These are phyloP conservation scores for Exophiala phaeomuriformis DNA, from an alignment of 2,329 filamentous ascomycete species.

Conservation along the genomic window DNA sequence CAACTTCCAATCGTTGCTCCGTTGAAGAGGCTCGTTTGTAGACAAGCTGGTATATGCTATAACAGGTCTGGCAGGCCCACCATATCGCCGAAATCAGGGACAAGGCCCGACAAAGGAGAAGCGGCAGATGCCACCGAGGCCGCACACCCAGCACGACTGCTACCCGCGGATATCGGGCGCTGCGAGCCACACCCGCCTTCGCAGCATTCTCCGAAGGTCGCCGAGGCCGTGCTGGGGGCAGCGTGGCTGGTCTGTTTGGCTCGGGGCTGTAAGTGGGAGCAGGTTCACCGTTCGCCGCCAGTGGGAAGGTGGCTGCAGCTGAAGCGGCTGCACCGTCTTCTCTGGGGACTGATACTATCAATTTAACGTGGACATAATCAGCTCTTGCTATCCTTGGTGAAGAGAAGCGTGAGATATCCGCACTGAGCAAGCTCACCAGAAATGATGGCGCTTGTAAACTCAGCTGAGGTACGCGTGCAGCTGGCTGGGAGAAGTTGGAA, in stretches of 20 bases:
- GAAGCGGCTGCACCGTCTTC: slow-evolving; percentile 22
- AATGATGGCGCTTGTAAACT: too few relatives aligned
- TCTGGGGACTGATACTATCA: not conserved
- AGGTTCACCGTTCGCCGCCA: slow-evolving; percentile 18
- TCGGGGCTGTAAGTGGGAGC: slow-evolving; percentile 13
- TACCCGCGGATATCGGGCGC: slow-evolving; percentile 62
- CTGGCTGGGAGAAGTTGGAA: not conserved
- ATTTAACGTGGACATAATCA: not conserved
- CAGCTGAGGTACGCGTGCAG: not conserved
- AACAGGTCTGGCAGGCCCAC: slow-evolving; percentile 61
- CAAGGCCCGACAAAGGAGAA: slow-evolving; percentile 64
- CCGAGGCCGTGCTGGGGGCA: not conserved
- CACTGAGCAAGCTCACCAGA: not conserved
- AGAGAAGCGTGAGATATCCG: not conserved
- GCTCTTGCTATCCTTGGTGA: not conserved
- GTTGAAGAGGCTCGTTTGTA: slow-evolving; percentile 38
- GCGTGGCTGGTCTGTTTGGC: not conserved
- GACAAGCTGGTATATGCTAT: slow-evolving; percentile 42
- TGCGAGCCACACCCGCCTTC: slow-evolving; percentile 15
- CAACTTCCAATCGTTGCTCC: slow-evolving; percentile 34
- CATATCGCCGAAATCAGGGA: slow-evolving; percentile 63
- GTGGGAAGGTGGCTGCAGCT: slow-evolving; percentile 16
- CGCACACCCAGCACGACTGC: slow-evolving; percentile 71
- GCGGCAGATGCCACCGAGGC: slow-evolving; percentile 62
- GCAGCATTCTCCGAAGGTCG: not conserved